Evolutionary conservation across 352 stramenopile genomes (phyloP).

Genomic region (Phytophthora crassamura): DNA sequence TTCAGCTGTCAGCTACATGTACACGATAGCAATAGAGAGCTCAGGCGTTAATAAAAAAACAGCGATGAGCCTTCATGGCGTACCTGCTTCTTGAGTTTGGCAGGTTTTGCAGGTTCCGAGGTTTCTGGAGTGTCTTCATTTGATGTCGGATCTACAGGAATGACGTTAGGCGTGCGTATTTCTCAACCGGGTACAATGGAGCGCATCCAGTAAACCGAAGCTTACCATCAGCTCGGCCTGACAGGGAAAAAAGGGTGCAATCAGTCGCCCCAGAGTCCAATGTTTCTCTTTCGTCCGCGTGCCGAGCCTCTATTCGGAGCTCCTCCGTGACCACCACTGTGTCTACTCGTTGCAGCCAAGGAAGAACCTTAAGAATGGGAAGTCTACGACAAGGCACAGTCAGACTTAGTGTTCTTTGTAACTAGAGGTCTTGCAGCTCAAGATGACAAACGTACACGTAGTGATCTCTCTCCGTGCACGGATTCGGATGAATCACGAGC

Average conservation of each 20-base stretch:
- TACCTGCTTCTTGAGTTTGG: constrained; percentile 35
- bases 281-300: constrained; percentile 38
- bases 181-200: not conserved
- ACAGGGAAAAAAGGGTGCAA: constrained; percentile 32
- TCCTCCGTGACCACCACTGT: constrained; percentile 48
- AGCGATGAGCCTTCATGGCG: not conserved
- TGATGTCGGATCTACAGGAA: constrained; percentile 2
- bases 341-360: constrained; percentile 64
- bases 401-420: not conserved
- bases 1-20: constrained; percentile 49
- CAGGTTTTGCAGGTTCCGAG: not conserved
- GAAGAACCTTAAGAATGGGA: constrained; percentile 47
- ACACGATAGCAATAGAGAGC: not conserved
- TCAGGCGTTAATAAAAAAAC: not conserved
- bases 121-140: constrained; percentile 1
- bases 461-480: constrained; percentile 55
- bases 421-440: too few relatives aligned
- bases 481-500: constrained; percentile 74
- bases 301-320: constrained; percentile 53
- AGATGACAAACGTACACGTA: constrained; percentile 46
- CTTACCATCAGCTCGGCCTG: constrained; percentile 24
- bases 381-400: constrained; percentile 10
- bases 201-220: not conserved
- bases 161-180: too few relatives aligned
- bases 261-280: constrained; percentile 49